Base-by-base conservation (phyloP, 306 rosid species). In the Quillaja saponaria region DNA sequence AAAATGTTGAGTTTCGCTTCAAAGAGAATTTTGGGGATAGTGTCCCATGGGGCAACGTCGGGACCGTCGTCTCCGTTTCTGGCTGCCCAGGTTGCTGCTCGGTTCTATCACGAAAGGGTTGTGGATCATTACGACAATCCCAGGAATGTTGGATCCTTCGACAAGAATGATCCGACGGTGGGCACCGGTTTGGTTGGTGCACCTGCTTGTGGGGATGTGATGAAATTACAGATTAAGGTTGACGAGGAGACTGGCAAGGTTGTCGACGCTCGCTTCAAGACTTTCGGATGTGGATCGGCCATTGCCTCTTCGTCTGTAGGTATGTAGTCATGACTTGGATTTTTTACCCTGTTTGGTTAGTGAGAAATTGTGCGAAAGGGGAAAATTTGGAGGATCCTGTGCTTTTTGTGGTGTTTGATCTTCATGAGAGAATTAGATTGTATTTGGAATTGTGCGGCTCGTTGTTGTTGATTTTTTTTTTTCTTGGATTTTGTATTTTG, bases 111-210 rank as follows among this genome's bases (percentile, higher is more conserved):
- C 54, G 90, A 85, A 87, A 76, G 88, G 76, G 97, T 90, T 34
- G 82, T 90, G 8, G 97, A 90, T 47, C 97, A 90, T 77, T 90
- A 87, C 80, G 38, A 87, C 67, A 87, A 90, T 56, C 97, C 97
- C 4, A 78, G 88, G 10, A 90, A 90, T 62, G 95, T 90, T 6
- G 95, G 95, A 7, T 79, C 97, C 13, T 81, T 90, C 66, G 95
- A 90, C 63, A 90, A 90, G 78, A 83, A 67, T 15, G 94, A 87
- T 49, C 90, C 94, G 13, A 48, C 66, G 55, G 90, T 90, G 16
- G 97, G 97, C 1, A 90, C 97, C 1, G 97, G 95, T 7, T 76
- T 90, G 67, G 97, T 90, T 18, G 96, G 94, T 7, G 95, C 95
- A 0, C 95, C 96, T 0, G 94, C 97, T 6, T 90, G 97, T 57